These are phyloP conservation scores for Yamadazyma paraphyllophila DNA, from an alignment of 805 yeast genomes.

Conservation along the genomic window DNA sequence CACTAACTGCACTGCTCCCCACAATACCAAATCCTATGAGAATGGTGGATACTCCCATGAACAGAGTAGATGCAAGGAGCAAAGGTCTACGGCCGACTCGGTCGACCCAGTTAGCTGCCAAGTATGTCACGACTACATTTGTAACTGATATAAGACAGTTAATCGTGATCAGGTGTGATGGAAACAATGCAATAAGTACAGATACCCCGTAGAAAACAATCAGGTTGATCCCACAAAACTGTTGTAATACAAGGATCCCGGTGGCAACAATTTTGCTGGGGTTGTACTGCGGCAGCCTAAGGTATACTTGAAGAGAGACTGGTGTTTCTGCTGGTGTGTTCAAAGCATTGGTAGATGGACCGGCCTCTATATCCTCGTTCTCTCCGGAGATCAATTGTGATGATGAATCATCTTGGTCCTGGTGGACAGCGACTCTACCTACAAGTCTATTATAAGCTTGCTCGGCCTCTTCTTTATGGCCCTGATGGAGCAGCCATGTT, in stretches of 20 bases:
- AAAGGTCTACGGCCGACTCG: slow-evolving; percentile 64
- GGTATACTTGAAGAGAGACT: slow-evolving; percentile 41
- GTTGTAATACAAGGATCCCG: slow-evolving; percentile 78
- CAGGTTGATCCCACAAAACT: slow-evolving; percentile 89
- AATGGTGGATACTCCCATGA: slow-evolving; percentile 67
- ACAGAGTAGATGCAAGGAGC: slow-evolving; percentile 57
- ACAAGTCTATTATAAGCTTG: slow-evolving; percentile 34
- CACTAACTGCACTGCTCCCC: slow-evolving; percentile 40
- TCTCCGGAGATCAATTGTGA: slow-evolving; percentile 1
- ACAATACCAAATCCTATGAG: slow-evolving; percentile 67
- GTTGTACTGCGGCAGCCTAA: slow-evolving; percentile 49
- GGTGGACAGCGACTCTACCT: slow-evolving; percentile 30
- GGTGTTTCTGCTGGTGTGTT: slow-evolving; percentile 8
- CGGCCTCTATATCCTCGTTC: slow-evolving; percentile 8
- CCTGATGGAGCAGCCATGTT: slow-evolving; percentile 66
- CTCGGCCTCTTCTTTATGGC: slow-evolving; percentile 42
- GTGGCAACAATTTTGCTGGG: slow-evolving; percentile 66
- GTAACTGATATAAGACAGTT: slow-evolving; percentile 75
- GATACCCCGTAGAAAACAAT: slow-evolving; percentile 92
- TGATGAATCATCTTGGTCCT: background rate
- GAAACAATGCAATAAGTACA: slow-evolving; percentile 68
- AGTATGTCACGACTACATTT: slow-evolving; percentile 71
- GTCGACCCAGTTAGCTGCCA: slow-evolving; percentile 77
- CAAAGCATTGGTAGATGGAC: background rate
- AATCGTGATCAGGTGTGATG: slow-evolving; percentile 65